These are phyloP conservation scores for Juglanconis sp. DNA, from an alignment of 2,329 filamentous ascomycete genomes.

Conservation along the genomic window DNA sequence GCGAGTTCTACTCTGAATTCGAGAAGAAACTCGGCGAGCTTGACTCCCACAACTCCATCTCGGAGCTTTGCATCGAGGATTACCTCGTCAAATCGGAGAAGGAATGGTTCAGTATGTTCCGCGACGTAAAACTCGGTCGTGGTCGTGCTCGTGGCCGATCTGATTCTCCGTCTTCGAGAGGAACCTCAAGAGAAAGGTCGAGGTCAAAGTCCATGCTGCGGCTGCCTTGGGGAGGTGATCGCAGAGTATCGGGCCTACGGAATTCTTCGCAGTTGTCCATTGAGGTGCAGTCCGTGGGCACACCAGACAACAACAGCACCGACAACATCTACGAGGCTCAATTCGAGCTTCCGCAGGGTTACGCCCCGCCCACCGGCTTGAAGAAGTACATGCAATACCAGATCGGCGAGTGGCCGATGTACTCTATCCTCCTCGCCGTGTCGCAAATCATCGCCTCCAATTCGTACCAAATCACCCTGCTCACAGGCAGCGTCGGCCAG, in stretches of 20 bases:
- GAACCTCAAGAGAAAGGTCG: constrained; percentile 19
- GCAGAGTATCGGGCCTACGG: constrained; percentile 1
- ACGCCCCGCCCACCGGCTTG: constrained; percentile 56
- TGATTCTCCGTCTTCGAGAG: constrained; percentile 8
- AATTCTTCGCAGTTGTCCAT: constrained; percentile 4
- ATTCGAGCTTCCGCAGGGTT: constrained; percentile 28
- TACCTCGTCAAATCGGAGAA: constrained; percentile 64
- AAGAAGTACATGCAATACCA: constrained; percentile 39
- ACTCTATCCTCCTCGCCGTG: constrained; percentile 55
- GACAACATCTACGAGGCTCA: constrained; percentile 13
- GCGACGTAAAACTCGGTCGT: constrained; percentile 55
- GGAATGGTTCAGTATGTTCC: constrained; percentile 60
- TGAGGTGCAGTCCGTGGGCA: constrained; percentile 11
- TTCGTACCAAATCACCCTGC: constrained; percentile 62
- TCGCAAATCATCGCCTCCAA: constrained; percentile 61
- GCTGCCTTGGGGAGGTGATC: constrained; percentile 1
- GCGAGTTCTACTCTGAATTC: constrained; percentile 58
- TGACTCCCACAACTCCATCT: constrained; percentile 53
- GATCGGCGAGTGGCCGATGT: constrained; percentile 59
- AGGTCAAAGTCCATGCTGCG: constrained; percentile 30
- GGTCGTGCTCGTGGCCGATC: constrained; percentile 10
- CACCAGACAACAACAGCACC: constrained; percentile 13
- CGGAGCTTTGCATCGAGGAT: constrained; percentile 60
- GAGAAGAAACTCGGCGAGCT: constrained; percentile 54
- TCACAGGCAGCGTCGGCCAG: constrained; percentile 59